phyloP scores from a whole-genome alignment of 768 basidiomycete species.

The Punctularia strigosozonata region DNA sequence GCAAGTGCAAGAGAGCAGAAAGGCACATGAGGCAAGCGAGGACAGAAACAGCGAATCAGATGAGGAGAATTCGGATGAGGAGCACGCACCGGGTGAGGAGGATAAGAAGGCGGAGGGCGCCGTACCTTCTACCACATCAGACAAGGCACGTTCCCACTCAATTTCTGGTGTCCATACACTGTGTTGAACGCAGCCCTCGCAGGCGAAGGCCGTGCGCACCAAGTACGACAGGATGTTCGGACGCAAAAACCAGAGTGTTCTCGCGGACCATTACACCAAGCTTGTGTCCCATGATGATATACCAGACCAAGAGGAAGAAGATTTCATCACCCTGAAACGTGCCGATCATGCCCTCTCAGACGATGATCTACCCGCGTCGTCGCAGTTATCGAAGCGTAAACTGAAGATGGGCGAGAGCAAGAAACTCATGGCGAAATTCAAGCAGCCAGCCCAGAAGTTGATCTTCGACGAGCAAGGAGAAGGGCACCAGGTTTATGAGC shows the following conservation, averaged over 20 bases:
- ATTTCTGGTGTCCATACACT: background rate
- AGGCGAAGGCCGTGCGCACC: constrained; percentile 51
- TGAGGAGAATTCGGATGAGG: background rate
- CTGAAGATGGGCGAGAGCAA: constrained; percentile 63
- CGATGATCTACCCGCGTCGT: constrained; percentile 22
- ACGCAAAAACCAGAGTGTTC: constrained; percentile 86
- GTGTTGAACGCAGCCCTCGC: background rate
- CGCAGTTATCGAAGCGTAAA: constrained; percentile 80
- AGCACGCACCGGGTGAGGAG: background rate
- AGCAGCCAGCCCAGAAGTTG: constrained; percentile 57
- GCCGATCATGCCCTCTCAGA: constrained; percentile 64
- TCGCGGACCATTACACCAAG: constrained; percentile 83
- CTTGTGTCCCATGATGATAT: constrained; percentile 59
- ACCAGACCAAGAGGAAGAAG: constrained; percentile 41
- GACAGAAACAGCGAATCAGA: constrained; percentile 14
- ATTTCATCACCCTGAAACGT: constrained; percentile 93
- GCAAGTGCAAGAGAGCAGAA: constrained; percentile 14
- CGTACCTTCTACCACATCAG: too few species aligned
- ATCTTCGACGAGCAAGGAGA: constrained; percentile 86
- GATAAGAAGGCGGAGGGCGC: background rate
- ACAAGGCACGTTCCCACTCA: too few species aligned
- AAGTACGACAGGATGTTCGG: constrained; percentile 99
- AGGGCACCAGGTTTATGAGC: constrained; percentile 70
- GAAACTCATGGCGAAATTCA: constrained; percentile 51
- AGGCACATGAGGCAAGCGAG: constrained; percentile 8